Base-by-base conservation (phyloP, 306 rosid genomes). In the Quercus glauca region DNA sequence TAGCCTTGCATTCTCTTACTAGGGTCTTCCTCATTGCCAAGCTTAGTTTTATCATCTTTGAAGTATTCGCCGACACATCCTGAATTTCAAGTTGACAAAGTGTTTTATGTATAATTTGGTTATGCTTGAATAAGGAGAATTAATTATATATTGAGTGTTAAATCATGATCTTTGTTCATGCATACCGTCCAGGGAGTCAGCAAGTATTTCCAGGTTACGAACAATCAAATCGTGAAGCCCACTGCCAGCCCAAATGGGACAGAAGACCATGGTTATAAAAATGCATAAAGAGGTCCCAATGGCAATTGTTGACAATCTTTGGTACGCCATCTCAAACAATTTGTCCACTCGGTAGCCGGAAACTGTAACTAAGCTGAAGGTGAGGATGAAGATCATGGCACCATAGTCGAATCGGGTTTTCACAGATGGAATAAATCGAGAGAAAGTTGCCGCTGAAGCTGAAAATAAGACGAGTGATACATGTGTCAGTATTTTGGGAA, bases 61-160 rank as follows among this genome's bases (percentile, higher is more conserved):
- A 86, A 86, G 71, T 76, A 79, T 5, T 80, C 76, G 3, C 64
- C 52, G 1, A 83, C 85, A 63, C 81, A 80, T 41, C 76, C 89
- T 85, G 76, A 79, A 75, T 63, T 25, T n/a, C 3, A 69, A 69
- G 33, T 59, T 59, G 67, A 59, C 65, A 23, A 0, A 59, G 17
- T 41, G 45, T 41, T 2, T 41, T 0, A 41, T 41, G 45, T 41
- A 8, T 41, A 41, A 41, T 8, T 41, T 41, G 45, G 45, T 41
- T 41, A 41, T 41, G 45, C 45, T 41, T 41, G 45, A 41, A 41
- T 41, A 41, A 41, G 45, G 3, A 41, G 0, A 41, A 41, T 8
- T 49, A 49, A 10, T 2, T 49, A 49, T 12, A 49, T 49, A 49
- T 49, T 49, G 53, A 49, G 53, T 3, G 0, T 49, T 49, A 4